These are phyloP conservation scores for Escovopsis sp. DNA, from an alignment of 2,329 filamentous ascomycete species.

Conservation along the genomic window DNA sequence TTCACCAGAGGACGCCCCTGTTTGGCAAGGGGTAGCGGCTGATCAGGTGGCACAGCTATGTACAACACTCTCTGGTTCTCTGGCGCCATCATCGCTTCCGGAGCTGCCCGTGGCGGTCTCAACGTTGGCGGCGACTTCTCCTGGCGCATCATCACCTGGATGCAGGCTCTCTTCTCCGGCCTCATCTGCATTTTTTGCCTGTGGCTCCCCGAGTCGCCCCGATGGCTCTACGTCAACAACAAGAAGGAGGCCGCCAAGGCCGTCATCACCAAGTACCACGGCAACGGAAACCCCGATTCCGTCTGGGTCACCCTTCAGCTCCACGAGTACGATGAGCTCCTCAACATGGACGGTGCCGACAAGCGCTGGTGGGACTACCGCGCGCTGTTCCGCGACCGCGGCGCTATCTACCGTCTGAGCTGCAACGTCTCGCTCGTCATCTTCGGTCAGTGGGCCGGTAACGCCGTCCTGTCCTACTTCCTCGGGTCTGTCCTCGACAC, in stretches of 20 bases:
- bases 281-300: conserved; percentile 28
- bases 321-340: conserved; percentile 26
- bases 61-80: conserved; percentile 31
- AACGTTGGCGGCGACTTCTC: conserved; percentile 12
- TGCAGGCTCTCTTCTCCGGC: conserved; percentile 28
- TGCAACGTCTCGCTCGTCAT: conserved; percentile 23
- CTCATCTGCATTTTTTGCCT: conserved; percentile 20
- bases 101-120: conserved; percentile 29
- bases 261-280: conserved; percentile 24
- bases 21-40: too few relatives aligned
- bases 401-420: conserved; percentile 25
- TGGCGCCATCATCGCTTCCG: conserved; percentile 34
- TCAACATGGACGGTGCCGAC: conserved; percentile 28
- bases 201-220: conserved; percentile 28
- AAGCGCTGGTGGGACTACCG: conserved; percentile 34
- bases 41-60: conserved; percentile 8
- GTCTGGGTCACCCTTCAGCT: conserved; percentile 31
- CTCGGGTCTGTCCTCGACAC: conserved; percentile 32
- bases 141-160: conserved; percentile 26
- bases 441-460: conserved; percentile 33
- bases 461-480: conserved; percentile 33
- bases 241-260: conserved; percentile 20
- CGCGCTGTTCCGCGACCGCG: conserved; percentile 26
- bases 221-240: conserved; percentile 26
- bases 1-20: neutral